Evolutionary conservation across 805 yeast species (phyloP), one percentile per base, ranked within the genome.

Genomic region (Kluyveromyces siamensis): DNA sequence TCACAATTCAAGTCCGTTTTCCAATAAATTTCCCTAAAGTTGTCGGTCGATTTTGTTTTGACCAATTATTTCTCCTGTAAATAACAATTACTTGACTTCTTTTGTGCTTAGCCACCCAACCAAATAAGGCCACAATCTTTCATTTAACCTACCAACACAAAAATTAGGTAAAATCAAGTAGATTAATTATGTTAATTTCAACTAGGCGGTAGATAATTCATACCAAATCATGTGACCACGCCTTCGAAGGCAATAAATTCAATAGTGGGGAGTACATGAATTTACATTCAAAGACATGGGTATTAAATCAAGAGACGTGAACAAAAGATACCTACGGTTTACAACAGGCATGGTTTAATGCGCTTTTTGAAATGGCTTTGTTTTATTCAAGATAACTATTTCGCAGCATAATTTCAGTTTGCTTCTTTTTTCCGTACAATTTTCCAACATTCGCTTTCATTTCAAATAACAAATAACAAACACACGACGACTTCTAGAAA

Each of bases 1-100:
- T 53, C 52, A 13, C 56, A 61, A 39, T 60, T 52, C 44, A 62
- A 55, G 35, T 45, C 52, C 5, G 50, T 51, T 1, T 58, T 55
- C 39, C 46, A 39, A 45, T 41, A 40, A 40, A 10, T 27, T 27
- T 3, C 27, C 6, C 11, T 40, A 19, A 11, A 33, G 35, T n/a
- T 36, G 7, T 45, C 35, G 36, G 6, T 18, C 37, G 11, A 37
- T n/a, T 16, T 18, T 19, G 16, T 11, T 21, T 13, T 21, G 19
- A 14, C 13, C 41, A 4, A 39, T 39, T 14, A 37, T 30, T 38
- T 14, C 43, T 18, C 50, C 30, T 42, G 43, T 47, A 42, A 42
- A 47, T 42, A 42, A 46, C 14, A 19, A 16, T n/a, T 25, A 10
- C 44, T 17, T 17, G 8, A 8, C 36, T 30, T n/a, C 11, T 21